Percentiles rank a stretch among this genome's conserved stretches.
Evolutionary conservation across 164 flowering plant species (phyloP).

Genomic region (Aristolochia contorta): DNA sequence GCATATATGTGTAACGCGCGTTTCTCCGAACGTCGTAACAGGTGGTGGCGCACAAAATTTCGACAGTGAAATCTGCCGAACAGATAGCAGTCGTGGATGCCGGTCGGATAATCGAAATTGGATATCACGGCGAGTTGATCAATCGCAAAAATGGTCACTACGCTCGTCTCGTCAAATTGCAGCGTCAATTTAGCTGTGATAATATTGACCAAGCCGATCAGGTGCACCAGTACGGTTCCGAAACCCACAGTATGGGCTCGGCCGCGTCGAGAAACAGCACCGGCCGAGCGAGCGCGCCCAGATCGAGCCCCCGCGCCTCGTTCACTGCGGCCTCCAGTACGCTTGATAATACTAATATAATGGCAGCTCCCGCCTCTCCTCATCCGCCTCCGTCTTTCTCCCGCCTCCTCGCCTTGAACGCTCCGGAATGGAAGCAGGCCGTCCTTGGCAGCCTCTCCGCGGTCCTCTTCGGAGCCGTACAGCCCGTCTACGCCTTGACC

Average conservation of each 20-base stretch:
- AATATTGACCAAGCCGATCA: too few species aligned
- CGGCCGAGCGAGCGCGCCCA: conserved; percentile 35
- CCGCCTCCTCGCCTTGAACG: conserved; percentile 47
- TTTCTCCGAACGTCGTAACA: too few species aligned
- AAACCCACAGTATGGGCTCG: conserved; percentile 18
- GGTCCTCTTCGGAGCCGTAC: conserved; percentile 54
- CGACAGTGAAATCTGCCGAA: conserved; percentile 68
- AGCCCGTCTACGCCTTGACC: conserved; percentile 75
- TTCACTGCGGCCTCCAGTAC: conserved; percentile 37
- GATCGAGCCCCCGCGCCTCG: conserved; percentile 48
- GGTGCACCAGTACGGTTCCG: conserved; percentile 29
- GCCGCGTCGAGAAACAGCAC: conserved; percentile 47
- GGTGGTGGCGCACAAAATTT: conserved; percentile 88
- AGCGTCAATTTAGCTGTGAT: conserved; percentile 52
- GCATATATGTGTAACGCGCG: too few species aligned
- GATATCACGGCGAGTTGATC: conserved; percentile 61
- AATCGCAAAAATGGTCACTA: conserved; percentile 49
- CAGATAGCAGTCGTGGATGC: conserved; percentile 57
- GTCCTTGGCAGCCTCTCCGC: conserved; percentile 69
- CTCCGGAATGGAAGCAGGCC: conserved; percentile 74
- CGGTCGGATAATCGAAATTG: conserved; percentile 57
- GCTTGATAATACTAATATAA: too few species aligned
- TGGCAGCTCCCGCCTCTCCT: conserved; percentile 9
- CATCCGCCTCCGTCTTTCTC: conserved; percentile 57
- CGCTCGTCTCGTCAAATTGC: conserved; percentile 61